A percentile compares a stretch with the other conserved stretches of the same genome.
These are phyloP conservation scores for Aspergillus ruber DNA, from an alignment of 2,329 filamentous ascomycete species.

Conservation along the genomic window DNA sequence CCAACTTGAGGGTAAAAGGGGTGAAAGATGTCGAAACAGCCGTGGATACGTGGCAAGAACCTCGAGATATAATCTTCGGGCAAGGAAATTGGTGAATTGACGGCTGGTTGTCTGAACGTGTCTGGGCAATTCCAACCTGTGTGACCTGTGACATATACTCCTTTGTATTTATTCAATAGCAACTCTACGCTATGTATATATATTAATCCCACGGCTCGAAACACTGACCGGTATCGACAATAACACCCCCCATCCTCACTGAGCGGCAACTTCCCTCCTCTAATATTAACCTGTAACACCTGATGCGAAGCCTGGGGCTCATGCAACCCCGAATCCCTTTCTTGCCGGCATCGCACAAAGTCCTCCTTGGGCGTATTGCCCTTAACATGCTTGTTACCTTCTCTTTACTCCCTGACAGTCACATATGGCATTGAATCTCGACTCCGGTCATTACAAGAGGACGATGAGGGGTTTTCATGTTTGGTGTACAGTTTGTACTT, in stretches of 20 bases:
- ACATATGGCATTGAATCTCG: conserved; percentile 33
- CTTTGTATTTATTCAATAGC: no score
- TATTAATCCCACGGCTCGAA: neutral
- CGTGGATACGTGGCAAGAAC: no score
- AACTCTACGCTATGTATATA: no score
- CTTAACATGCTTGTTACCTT: conserved; percentile 45
- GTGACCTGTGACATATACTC: no score
- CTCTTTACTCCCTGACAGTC: conserved; percentile 44
- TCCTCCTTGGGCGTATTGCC: conserved; percentile 38
- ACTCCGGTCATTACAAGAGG: conserved; percentile 2
- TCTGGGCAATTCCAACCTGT: no score
- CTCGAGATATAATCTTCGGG: no score
- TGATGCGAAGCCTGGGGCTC: conserved; percentile 46
- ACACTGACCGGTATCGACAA: neutral
- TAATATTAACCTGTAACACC: conserved; percentile 49
- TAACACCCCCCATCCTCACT: neutral
- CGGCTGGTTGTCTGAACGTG: no score
- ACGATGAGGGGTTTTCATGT: conserved; percentile 43
- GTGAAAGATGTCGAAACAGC: no score
- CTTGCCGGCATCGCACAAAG: conserved; percentile 40
- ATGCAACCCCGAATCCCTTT: conserved; percentile 39
- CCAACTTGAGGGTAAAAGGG: no score
- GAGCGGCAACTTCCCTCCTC: conserved; percentile 38
- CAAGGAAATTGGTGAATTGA: no score
- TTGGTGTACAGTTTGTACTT: conserved; percentile 46